phyloP scores from a whole-genome alignment of 208 protist genomes.

The Acanthamoeba healyi region DNA sequence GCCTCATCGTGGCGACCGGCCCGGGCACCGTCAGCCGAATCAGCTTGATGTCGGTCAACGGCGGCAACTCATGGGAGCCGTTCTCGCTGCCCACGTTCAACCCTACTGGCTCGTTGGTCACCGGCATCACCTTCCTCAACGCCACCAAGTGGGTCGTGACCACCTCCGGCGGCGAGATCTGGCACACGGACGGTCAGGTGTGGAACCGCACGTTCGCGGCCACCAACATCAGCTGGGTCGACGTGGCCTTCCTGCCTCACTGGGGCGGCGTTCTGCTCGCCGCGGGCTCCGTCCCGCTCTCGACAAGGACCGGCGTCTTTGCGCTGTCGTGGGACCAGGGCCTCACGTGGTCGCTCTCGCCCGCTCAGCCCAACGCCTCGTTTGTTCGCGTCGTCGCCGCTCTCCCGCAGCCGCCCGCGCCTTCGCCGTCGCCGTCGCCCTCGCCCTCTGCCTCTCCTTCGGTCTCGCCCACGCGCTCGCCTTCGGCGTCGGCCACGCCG shows the following conservation, averaged over 20 bases:
- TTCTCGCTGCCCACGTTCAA: not conserved
- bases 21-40: not conserved
- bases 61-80: not conserved
- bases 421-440: not conserved
- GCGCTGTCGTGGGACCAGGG: not conserved
- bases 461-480: not conserved
- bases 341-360: not conserved
- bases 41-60: not conserved
- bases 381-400: not conserved
- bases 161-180: slow-evolving; percentile 12
- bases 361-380: not conserved
- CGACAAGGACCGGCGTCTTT: not conserved
- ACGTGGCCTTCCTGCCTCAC: not conserved
- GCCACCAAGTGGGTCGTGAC: not conserved
- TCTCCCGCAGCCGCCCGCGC: not conserved
- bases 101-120: not conserved
- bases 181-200: not conserved
- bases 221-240: not conserved
- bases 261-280: not conserved
- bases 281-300: not conserved
- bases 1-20: not conserved
- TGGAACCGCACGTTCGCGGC: not conserved
- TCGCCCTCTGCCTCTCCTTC: not conserved
- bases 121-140: not conserved
- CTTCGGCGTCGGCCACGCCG: not conserved